These are phyloP conservation scores for Coccomyxa sp. DNA, from an alignment of 139 green algal genomes.

Conservation along the genomic window DNA sequence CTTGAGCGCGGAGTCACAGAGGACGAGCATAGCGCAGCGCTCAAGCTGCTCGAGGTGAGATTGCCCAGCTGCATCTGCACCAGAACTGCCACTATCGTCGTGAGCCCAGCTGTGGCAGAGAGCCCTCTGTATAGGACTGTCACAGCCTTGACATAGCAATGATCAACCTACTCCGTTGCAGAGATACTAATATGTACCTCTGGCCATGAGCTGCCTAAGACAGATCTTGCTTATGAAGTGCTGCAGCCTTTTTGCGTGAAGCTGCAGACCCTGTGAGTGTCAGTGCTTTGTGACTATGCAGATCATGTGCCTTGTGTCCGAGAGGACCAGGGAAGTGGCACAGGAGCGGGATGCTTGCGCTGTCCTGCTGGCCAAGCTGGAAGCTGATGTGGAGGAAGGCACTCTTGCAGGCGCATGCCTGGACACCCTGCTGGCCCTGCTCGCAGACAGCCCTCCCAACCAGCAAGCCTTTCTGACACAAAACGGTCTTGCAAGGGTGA, in stretches of 20 bases:
- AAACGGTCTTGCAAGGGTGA: background rate
- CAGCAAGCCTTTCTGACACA: background rate
- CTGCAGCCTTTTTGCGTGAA: too few species aligned
- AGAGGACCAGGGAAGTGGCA: background rate
- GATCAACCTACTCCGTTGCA: background rate
- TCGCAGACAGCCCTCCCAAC: background rate
- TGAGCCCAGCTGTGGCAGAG: too few species aligned
- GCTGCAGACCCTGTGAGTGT: too few species aligned
- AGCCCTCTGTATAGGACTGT: too few species aligned
- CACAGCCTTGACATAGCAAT: background rate
- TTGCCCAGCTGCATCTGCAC: background rate
- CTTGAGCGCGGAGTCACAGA: background rate
- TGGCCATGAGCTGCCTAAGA: too few species aligned
- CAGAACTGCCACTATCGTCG: too few species aligned
- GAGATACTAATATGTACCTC: background rate
- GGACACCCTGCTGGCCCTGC: background rate
- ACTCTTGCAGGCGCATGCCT: background rate
- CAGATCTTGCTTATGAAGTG: too few species aligned
- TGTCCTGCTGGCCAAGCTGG: background rate
- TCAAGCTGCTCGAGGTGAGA: background rate
- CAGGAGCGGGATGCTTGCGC: background rate
- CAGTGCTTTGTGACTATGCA: too few species aligned
- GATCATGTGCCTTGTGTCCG: background rate
- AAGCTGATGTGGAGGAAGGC: background rate
- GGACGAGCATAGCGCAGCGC: background rate